Evolutionary conservation across 495 filamentous ascomycete genomes (phyloP).

Genomic region (Neurospora sp.): DNA sequence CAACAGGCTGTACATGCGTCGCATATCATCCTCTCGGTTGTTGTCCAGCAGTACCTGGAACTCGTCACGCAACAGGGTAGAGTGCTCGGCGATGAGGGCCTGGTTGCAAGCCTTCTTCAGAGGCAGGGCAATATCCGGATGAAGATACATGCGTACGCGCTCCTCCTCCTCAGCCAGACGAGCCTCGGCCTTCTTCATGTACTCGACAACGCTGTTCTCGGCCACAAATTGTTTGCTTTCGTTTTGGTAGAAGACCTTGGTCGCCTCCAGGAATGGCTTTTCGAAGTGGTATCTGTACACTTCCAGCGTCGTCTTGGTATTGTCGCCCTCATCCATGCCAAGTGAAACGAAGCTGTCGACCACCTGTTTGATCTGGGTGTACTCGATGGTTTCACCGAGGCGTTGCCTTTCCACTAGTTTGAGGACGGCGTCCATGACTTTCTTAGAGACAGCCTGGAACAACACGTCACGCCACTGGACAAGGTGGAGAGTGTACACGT

Average conservation of each 20-base stretch:
- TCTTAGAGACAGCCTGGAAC: constrained; percentile 69
- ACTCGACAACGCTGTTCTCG: constrained; percentile 96
- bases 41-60: constrained; percentile 94
- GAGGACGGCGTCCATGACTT: constrained; percentile 90
- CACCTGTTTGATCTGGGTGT: constrained; percentile 91
- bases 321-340: constrained; percentile 87
- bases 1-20: constrained; percentile 90
- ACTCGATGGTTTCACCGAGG: constrained; percentile 96
- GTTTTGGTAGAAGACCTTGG: constrained; percentile 72
- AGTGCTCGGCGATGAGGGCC: constrained; percentile 83
- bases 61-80: constrained; percentile 74
- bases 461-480: constrained; percentile 91
- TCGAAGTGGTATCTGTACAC: constrained; percentile 92
- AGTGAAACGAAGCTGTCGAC: constrained; percentile 96
- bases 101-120: constrained; percentile 82
- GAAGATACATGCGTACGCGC: constrained; percentile 84
- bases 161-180: constrained; percentile 91
- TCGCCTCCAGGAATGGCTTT: constrained; percentile 79
- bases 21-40: constrained; percentile 88
- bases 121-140: constrained; percentile 71
- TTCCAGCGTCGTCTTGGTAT: constrained; percentile 85
- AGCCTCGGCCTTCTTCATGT: constrained; percentile 98
- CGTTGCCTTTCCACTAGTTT: constrained; percentile 96
- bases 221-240: constrained; percentile 91
- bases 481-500: constrained; percentile 93